Base-by-base conservation (phyloP, 1,139 yeast genomes). In the Debaryomyces nepalensis region DNA sequence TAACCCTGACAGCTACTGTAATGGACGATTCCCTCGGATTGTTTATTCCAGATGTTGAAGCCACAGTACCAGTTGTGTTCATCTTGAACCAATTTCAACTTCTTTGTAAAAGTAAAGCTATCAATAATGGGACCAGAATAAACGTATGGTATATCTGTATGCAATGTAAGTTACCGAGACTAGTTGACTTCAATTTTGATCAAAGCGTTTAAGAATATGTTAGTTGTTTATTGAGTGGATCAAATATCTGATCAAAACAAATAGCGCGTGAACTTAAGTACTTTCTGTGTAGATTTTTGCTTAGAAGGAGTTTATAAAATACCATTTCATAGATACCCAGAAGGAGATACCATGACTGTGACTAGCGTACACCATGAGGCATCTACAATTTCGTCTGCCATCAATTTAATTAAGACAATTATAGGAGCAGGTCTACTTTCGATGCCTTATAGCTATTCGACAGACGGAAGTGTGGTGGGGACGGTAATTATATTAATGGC, bases 401-500 rank as follows among this genome's bases (percentile, higher is more conserved):
- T 84, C 33, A 83, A 83, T 53, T 68, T 87, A 42, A 71, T 82
- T 43, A 86, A 86, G 59, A 86, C 93, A 5, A 84, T 86, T 43
- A 75, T 84, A 12, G 96, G 98, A 3, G 97, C 99, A 0, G 99
- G 99, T 0, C 77, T 93, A 52, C 77, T 93, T 43, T 96, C 97
- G 11, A 84, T 95, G 72, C 98, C 99, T 1, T 84, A 79, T 55
- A 96, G 97, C 0, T 85, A 87, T 61, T 75, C 82, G 42, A 81
- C 91, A n/a, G 95, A 91, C 59, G 97, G 97, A 2, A 62, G 90
- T 2, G 51, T 84, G 1, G 66, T 84, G 24, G 99, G 98, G 0
- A 58, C 80, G 0, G 43, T 77, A 8, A 75, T 90, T 38, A 77
- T 90, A 10, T 16, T 84, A 1, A 47, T 88, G 10, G 95, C 97